Evolutionary conservation across 108 stramenopile genomes (phyloP), one percentile per base, ranked within the genome.

Genomic region (Phaeodactylum tricornutum): DNA sequence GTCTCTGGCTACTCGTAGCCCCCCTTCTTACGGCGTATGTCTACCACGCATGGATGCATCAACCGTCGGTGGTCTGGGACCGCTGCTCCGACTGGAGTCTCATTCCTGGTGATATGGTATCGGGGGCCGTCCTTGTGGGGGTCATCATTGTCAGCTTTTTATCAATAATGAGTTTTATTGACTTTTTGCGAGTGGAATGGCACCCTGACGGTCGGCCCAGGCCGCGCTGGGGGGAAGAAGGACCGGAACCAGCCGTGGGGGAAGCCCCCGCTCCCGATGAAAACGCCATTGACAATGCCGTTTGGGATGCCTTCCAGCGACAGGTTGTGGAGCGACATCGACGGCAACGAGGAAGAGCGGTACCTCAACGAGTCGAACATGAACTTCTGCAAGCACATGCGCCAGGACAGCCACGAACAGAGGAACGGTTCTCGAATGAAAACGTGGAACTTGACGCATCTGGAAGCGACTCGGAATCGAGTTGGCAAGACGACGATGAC

Each of bases 141-240:
- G 58, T 77, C 23, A 73, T 94, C 44, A 77, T 93, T 3, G 69
- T 94, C 23, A 81, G 75, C 53, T 94, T 96, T 47, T 67, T 96
- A 22, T 71, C 69, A 31, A 58, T 96, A 7, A 93, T 96, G 93
- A 87, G 85, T 56, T 93, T 96, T 62, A 86, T 86, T 3, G 95
- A 96, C 61, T 96, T 94, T 66, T 61, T 96, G 41, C 57, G 93
- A 46, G 74, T 88, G 40, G 70, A 86, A 14, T 81, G 74, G 75
- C 69, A 74, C 43, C 66, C n/a, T n/a, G n/a, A 34, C 33, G 33
- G 14, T 34, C 33, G 33, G 14, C 44, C 5, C 4, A 26, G n/a
- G 25, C 44, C 20, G 19, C 41, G n/a, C n/a, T n/a, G 65, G 19
- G 3, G 53, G 8, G n/a, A n/a, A n/a, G n/a, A n/a, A n/a, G n/a